These are phyloP conservation scores for Penicillium coffeae DNA, from an alignment of 495 filamentous ascomycete species.

Conservation along the genomic window DNA sequence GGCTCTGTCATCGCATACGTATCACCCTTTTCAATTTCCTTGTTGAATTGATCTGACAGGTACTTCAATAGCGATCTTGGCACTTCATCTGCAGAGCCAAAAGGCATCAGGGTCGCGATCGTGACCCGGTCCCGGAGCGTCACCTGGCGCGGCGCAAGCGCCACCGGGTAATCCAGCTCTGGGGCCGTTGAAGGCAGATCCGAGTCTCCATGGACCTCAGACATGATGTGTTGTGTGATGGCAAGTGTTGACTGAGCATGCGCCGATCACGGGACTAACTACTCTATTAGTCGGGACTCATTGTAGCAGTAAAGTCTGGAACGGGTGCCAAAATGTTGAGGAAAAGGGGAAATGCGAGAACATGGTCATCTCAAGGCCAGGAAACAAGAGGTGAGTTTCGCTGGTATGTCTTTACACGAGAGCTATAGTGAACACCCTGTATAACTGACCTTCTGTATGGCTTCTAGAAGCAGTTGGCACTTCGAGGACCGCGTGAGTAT, in stretches of 20 bases:
- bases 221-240: constrained; percentile 54
- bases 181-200: constrained; percentile 42
- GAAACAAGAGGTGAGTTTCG: constrained; percentile 1
- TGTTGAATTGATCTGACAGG: constrained; percentile 81
- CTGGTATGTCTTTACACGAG: constrained; percentile 7
- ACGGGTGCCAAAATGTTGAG: neutral
- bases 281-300: constrained; percentile 30
- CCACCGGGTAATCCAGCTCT: constrained; percentile 57
- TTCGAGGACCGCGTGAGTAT: constrained; percentile 50
- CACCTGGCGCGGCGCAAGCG: constrained; percentile 76
- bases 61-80: constrained; percentile 73
- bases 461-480: constrained; percentile 35
- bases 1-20: constrained; percentile 91
- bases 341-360: neutral
- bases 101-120: constrained; percentile 84
- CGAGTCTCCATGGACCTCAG: constrained; percentile 82
- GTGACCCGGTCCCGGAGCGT: constrained; percentile 87
- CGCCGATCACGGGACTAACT: constrained; percentile 40
- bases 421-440: neutral
- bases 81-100: constrained; percentile 68
- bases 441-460: constrained; percentile 28
- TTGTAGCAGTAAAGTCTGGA: neutral
- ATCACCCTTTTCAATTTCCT: constrained; percentile 93
- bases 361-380: neutral
- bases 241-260: constrained; percentile 18